Conservation (phyloP, 2,329 filamentous ascomycete species). For the Drechslera avenae region DNA sequence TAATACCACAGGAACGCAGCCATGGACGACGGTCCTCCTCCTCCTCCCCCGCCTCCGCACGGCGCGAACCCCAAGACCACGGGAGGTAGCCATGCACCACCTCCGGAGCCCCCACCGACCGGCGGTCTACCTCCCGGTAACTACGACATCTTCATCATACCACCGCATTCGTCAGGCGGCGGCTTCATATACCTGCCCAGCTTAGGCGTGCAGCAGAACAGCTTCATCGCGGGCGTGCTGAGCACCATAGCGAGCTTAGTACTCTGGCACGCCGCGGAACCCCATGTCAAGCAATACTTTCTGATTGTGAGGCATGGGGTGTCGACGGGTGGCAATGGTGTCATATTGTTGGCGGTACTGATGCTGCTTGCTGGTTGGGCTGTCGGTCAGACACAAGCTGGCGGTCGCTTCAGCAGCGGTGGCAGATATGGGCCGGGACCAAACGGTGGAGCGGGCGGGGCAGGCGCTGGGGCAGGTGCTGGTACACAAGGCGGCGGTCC, state of each 20-base stretch:
- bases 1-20: conserved; percentile 29
- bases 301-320: conserved; percentile 65
- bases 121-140: conserved; percentile 81
- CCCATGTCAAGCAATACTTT: conserved; percentile 76
- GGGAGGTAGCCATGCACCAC: conserved; percentile 33
- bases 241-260: conserved; percentile 74
- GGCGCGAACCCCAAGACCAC: conserved; percentile 73
- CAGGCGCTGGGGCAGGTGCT: conserved; percentile 38
- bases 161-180: conserved; percentile 83
- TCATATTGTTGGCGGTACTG: conserved; percentile 71
- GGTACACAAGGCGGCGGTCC: conserved; percentile 28
- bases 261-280: conserved; percentile 74
- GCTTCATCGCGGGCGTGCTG: conserved; percentile 85
- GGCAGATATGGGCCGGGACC: conserved; percentile 35
- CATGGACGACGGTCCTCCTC: conserved; percentile 59
- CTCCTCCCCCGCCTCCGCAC: conserved; percentile 85
- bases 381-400: conserved; percentile 67
- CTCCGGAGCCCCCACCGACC: conserved; percentile 17
- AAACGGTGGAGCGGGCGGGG: conserved; percentile 39
- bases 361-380: conserved; percentile 82
- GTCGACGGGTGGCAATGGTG: conserved; percentile 67
- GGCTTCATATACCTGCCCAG: conserved; percentile 96
- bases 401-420: conserved; percentile 48
- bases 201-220: conserved; percentile 81
- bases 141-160: conserved; percentile 97